Conservation (phyloP, 805 yeast species). For the Candida germanica region DNA sequence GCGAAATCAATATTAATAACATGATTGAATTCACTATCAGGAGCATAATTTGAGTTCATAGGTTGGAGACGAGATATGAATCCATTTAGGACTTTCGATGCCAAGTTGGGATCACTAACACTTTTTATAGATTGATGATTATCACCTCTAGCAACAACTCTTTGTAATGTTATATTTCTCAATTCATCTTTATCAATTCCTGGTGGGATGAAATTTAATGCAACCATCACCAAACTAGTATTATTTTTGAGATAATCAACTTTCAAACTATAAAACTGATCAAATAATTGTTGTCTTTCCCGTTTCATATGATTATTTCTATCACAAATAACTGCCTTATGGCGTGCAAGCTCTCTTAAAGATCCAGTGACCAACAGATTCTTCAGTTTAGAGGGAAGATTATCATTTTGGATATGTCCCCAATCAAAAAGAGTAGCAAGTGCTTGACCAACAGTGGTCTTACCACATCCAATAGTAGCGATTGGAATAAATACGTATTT, state of each 20-base stretch:
- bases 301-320: conserved; percentile 73
- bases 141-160: conserved; percentile 74
- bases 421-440: conserved; percentile 53
- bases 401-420: conserved; percentile 82
- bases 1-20: conserved; percentile 55
- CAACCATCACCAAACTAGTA: conserved; percentile 53
- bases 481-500: conserved; percentile 74
- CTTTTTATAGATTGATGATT: conserved; percentile 81
- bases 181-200: conserved; percentile 28
- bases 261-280: conserved; percentile 44
- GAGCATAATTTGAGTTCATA: conserved; percentile 42
- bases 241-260: conserved; percentile 37
- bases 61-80: conserved; percentile 70
- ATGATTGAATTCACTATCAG: conserved; percentile 67
- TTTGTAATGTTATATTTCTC: conserved; percentile 50
- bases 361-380: conserved; percentile 48
- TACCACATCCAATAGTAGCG: conserved; percentile 93
- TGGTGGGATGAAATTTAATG: conserved; percentile 56
- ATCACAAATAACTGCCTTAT: conserved; percentile 66
- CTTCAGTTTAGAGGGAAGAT: conserved; percentile 49
- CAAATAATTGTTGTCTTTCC: conserved; percentile 68
- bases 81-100: conserved; percentile 66
- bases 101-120: conserved; percentile 45
- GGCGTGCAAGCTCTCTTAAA: conserved; percentile 25
- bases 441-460: conserved; percentile 75